Conservation (phyloP, 1,139 yeast species). For the Protomyces inouyei region DNA sequence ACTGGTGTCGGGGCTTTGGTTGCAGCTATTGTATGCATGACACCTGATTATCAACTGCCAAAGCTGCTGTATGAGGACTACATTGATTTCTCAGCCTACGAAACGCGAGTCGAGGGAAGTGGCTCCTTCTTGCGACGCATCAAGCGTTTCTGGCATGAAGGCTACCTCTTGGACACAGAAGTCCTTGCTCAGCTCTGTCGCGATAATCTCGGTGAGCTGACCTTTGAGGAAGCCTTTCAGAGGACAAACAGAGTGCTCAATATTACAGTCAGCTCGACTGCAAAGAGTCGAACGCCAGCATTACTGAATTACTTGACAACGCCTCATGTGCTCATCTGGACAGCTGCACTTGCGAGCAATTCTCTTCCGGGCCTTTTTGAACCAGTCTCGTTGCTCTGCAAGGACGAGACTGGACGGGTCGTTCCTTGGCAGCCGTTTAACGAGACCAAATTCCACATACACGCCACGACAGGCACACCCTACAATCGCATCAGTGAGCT, state of each 20-base stretch:
- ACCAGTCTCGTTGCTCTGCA: slow-evolving; percentile 77
- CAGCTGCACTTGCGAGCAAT: slow-evolving; percentile 96
- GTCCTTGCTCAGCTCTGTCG: slow-evolving; percentile 70
- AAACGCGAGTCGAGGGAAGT: slow-evolving; percentile 37
- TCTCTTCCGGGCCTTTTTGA: slow-evolving; percentile 89
- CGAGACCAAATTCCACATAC: slow-evolving; percentile 5
- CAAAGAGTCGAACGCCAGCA: slow-evolving; percentile 53
- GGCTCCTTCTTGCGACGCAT: slow-evolving; percentile 59
- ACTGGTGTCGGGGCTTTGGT: slow-evolving; percentile 95
- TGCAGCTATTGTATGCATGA: slow-evolving; percentile 81
- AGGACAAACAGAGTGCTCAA: slow-evolving; percentile 78
- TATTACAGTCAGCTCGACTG: slow-evolving; percentile 81
- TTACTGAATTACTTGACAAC: slow-evolving; percentile 85
- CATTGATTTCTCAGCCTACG: slow-evolving; percentile 48
- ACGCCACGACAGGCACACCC: slow-evolving; percentile 74
- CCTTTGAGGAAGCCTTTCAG: slow-evolving; percentile 83
- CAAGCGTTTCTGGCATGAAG: slow-evolving; percentile 44
- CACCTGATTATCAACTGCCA: slow-evolving; percentile 64
- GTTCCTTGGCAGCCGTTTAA: slow-evolving; percentile 57
- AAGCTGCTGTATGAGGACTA: slow-evolving; percentile 20
- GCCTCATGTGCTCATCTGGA: slow-evolving; percentile 90
- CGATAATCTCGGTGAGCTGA: slow-evolving; percentile 75
- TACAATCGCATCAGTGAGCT: slow-evolving; percentile 83
- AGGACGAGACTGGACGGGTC: slow-evolving; percentile 58
- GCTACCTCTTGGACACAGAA: slow-evolving; percentile 72